Base-by-base conservation (phyloP, 176 grass and related monocot species). In the Hsuehochloa calcarea region DNA sequence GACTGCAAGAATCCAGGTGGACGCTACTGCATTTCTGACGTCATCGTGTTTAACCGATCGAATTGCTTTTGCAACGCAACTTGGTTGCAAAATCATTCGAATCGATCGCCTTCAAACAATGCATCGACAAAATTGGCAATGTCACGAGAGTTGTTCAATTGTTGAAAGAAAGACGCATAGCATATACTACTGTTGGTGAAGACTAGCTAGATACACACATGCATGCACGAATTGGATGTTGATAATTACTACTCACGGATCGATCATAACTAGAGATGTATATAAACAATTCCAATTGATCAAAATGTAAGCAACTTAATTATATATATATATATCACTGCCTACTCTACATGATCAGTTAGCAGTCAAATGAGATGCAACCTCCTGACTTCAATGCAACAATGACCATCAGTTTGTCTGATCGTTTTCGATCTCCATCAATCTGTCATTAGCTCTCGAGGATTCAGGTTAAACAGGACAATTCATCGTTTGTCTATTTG, bases 401-500 rank as follows among this genome's bases (percentile, higher is more conserved):
- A n/a, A n/a, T n/a, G n/a, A n/a, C n/a, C n/a, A n/a, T n/a, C n/a
- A n/a, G n/a, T n/a, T n/a, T n/a, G n/a, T n/a, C n/a, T n/a, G n/a
- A n/a, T 2, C 8, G 55, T 59, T 10, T 59, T n/a, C 20, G 20
- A 59, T 23, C 22, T 59, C 56, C 9, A 23, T 22, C 22, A 25
- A 23, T 23, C 55, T 11, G 22, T 59, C 56, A 1, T 25, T 25
- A 4, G 3, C 25, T 60, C 74, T n/a, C 41, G 25, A 22, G 45
- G 37, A 34, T 61, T 73, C 44, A 20, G 34, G 17, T 29, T 5
- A 23, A 68, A 55, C 15, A n/a, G 9, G 58, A 34, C 79, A 72
- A 49, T 22, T 31, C 19, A 10, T 87, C 44, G 6, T 22, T 20
- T 74, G 74, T 90, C 68, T 43, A 80, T 47, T 72, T 67, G 23